Percentiles rank a stretch among this genome's conserved stretches.
These are phyloP conservation scores for Chloropicon primus DNA, from an alignment of 139 green algal genomes.

Conservation along the genomic window DNA sequence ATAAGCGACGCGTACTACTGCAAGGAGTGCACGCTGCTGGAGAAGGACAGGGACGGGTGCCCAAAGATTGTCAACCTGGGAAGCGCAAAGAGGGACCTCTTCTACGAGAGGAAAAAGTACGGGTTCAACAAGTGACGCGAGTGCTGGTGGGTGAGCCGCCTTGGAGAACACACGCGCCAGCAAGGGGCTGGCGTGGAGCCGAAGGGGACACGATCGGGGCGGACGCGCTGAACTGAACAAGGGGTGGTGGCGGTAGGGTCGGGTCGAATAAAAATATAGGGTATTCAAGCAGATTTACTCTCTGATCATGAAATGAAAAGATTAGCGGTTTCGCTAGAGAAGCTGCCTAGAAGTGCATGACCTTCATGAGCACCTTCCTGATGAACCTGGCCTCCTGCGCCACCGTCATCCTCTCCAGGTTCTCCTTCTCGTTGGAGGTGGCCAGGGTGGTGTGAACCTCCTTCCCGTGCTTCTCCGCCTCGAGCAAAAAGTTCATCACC, in stretches of 20 bases:
- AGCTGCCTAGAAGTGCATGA: too few species aligned
- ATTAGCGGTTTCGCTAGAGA: too few species aligned
- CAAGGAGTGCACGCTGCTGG: conserved; percentile 94
- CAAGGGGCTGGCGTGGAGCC: too few species aligned
- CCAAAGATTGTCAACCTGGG: conserved; percentile 99
- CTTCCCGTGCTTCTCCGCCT: conserved; percentile 37
- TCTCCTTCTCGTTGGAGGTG: not conserved
- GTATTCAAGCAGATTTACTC: too few species aligned
- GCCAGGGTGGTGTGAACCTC: conserved; percentile 7
- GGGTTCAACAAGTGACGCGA: not conserved
- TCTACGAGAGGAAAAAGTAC: conserved; percentile 34
- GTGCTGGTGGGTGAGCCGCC: not conserved
- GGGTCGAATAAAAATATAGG: not conserved
- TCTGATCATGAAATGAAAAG: too few species aligned
- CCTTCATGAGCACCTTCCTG: conserved; percentile 19
- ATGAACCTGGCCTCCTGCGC: conserved; percentile 16
- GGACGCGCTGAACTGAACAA: too few species aligned
- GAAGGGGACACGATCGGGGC: too few species aligned
- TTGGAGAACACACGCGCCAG: too few species aligned
- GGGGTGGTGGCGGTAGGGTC: too few species aligned
- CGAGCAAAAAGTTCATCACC: conserved; percentile 45
- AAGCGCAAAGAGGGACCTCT: conserved; percentile 79
- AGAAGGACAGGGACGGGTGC: conserved; percentile 97
- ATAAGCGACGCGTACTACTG: conserved; percentile 99
- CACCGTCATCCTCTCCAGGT: conserved; percentile 8